These are phyloP conservation scores for Hypoxylon sp. DNA, from an alignment of 2,329 filamentous ascomycete species.

Conservation along the genomic window DNA sequence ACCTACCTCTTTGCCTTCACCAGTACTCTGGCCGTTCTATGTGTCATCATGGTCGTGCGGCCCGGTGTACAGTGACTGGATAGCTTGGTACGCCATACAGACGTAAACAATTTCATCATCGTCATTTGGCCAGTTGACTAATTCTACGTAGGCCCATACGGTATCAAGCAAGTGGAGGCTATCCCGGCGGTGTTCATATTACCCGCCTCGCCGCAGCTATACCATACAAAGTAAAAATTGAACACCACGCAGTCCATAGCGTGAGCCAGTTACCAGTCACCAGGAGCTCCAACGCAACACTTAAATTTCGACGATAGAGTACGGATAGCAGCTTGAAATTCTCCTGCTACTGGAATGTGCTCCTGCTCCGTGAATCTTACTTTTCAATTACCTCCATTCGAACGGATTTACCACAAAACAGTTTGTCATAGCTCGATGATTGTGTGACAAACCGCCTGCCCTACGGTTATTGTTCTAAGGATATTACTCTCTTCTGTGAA, in stretches of 20 bases:
- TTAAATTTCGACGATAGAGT: not conserved
- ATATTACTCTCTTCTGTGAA: not conserved
- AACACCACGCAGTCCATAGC: too few species aligned
- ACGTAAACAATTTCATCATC: too few species aligned
- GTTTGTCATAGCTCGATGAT: constrained; percentile 14
- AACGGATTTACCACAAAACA: not conserved
- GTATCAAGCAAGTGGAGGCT: not conserved
- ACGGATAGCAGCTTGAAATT: not conserved
- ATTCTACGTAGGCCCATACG: not conserved
- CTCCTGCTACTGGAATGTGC: too few species aligned
- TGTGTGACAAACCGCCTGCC: constrained; percentile 17
- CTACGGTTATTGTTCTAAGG: not conserved
- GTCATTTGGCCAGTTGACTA: not conserved
- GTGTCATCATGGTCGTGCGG: too few species aligned
- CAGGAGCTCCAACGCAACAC: too few species aligned
- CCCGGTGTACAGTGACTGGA: too few species aligned
- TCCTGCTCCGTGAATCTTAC: not conserved
- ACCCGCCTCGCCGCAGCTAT: not conserved
- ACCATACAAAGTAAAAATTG: too few species aligned
- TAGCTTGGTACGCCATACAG: too few species aligned
- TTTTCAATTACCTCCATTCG: not conserved
- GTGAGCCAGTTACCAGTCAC: too few species aligned
- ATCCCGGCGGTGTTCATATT: not conserved
- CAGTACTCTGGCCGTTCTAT: too few species aligned
- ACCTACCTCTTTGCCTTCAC: too few species aligned